Conservation (phyloP, 164 flowering plant species). For the Magnolia sinica region DNA sequence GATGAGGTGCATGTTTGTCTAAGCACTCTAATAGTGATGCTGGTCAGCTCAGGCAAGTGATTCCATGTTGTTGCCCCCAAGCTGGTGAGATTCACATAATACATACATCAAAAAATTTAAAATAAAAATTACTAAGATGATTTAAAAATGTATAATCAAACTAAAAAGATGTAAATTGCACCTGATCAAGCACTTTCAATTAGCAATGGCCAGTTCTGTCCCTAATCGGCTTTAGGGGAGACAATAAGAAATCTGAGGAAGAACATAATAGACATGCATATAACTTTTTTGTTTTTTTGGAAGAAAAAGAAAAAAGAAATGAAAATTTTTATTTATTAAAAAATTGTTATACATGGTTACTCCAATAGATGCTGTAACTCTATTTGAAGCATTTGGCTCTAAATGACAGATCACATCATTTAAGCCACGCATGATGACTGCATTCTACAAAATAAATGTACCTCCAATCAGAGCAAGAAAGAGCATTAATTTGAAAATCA, state of each 20-base stretch:
- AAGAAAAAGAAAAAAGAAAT: conserved; percentile 53
- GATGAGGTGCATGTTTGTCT: conserved; percentile 77
- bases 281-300: conserved; percentile 20
- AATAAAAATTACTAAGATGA: background rate
- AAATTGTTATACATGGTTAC: too few relatives aligned
- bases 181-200: background rate
- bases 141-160: background rate
- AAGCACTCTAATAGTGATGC: conserved; percentile 67
- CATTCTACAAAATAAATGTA: conserved; percentile 30
- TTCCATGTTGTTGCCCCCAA: conserved; percentile 93
- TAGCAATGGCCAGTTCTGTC: too few relatives aligned
- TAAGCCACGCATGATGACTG: conserved; percentile 61
- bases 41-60: conserved; percentile 65
- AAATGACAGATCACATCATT: conserved; percentile 66
- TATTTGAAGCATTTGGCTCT: conserved; percentile 48
- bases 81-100: conserved; percentile 40
- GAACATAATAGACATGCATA: too few relatives aligned
- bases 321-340: too few relatives aligned
- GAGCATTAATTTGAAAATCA: background rate
- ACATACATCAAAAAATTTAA: too few relatives aligned
- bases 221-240: too few relatives aligned
- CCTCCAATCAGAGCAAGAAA: too few relatives aligned
- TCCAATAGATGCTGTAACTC: conserved; percentile 67
- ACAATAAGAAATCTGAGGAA: too few relatives aligned
- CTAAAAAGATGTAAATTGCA: background rate